These are phyloP conservation scores for Maudiozyma pseudohumilis DNA, from an alignment of 805 yeast species.

Conservation along the genomic window DNA sequence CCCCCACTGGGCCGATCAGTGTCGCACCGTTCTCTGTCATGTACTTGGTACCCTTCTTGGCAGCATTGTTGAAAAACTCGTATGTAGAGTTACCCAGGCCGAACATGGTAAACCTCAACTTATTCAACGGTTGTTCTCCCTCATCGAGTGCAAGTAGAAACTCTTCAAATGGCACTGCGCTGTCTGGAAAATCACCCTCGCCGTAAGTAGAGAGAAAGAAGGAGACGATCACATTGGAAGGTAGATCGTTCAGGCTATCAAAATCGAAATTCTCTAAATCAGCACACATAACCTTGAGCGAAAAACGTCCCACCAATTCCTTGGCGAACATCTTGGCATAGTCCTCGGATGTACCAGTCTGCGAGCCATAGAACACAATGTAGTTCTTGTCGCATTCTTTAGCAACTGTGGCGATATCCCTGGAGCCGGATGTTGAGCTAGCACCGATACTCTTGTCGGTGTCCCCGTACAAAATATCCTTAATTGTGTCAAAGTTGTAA, in stretches of 20 bases:
- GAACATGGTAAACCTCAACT: slow-evolving; percentile 62
- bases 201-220: slow-evolving; percentile 91
- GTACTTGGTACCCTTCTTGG: slow-evolving; percentile 46
- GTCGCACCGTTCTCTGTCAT: slow-evolving; percentile 55
- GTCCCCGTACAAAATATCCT: not conserved
- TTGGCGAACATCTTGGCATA: slow-evolving; percentile 84
- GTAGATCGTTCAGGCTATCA: slow-evolving; percentile 60
- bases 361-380: slow-evolving; percentile 82
- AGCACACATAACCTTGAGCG: slow-evolving; percentile 72
- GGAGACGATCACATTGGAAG: slow-evolving; percentile 47
- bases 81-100: slow-evolving; percentile 94
- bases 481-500: slow-evolving; percentile 1
- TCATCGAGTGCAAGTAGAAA: slow-evolving; percentile 36
- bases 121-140: slow-evolving; percentile 40
- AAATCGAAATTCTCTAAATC: slow-evolving; percentile 85
- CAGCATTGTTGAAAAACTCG: slow-evolving; percentile 81
- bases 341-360: slow-evolving; percentile 98
- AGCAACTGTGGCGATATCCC: slow-evolving; percentile 52
- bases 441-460: slow-evolving; percentile 8
- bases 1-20: slow-evolving; percentile 63
- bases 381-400: slow-evolving; percentile 59
- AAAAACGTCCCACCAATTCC: slow-evolving; percentile 75
- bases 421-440: slow-evolving; percentile 32
- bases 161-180: slow-evolving; percentile 69
- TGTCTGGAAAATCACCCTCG: slow-evolving; percentile 97